A percentile compares a stretch with the other conserved stretches of the same genome.
These are phyloP conservation scores for Mariannaea elegans DNA, from an alignment of 2,329 filamentous ascomycete genomes.

Conservation along the genomic window DNA sequence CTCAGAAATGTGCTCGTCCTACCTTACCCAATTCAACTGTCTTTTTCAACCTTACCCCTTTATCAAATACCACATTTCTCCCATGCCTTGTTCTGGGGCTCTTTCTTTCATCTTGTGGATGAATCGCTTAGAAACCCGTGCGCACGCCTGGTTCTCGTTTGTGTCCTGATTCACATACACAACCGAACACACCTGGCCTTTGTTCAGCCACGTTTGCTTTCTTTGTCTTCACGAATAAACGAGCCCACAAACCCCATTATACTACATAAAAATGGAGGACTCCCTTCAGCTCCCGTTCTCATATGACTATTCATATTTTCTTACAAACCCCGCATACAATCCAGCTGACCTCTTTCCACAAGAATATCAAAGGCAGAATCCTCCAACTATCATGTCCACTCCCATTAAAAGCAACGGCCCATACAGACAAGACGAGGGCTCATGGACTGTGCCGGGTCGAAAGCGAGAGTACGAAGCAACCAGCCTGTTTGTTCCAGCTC, in stretches of 20 bases:
- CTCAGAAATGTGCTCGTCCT: conserved; percentile 11
- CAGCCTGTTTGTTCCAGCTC: conserved; percentile 21
- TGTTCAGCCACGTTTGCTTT: neutral
- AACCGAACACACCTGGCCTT: neutral
- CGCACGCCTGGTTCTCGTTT: too few species aligned
- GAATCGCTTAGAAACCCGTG: neutral
- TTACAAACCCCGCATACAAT: neutral
- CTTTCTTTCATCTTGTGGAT: neutral
- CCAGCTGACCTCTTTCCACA: conserved; percentile 20
- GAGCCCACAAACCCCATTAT: neutral
- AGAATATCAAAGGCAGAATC: conserved; percentile 15
- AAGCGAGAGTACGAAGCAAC: conserved; percentile 42
- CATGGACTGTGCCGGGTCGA: conserved; percentile 38
- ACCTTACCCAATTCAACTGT: conserved; percentile 7
- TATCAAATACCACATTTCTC: neutral
- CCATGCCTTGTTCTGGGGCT: neutral
- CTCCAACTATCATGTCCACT: conserved; percentile 33
- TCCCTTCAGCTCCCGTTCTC: neutral
- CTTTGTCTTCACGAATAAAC: neutral
- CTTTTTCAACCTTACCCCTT: conserved; percentile 11
- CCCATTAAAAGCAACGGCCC: conserved; percentile 14
- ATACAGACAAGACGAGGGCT: conserved; percentile 22
- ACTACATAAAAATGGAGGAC: neutral
- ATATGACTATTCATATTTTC: neutral
- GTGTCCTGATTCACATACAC: neutral